A percentile compares a stretch with the other conserved stretches of the same genome.
Conservation (phyloP, 164 flowering plant species). For the Echeveria elegans region DNA sequence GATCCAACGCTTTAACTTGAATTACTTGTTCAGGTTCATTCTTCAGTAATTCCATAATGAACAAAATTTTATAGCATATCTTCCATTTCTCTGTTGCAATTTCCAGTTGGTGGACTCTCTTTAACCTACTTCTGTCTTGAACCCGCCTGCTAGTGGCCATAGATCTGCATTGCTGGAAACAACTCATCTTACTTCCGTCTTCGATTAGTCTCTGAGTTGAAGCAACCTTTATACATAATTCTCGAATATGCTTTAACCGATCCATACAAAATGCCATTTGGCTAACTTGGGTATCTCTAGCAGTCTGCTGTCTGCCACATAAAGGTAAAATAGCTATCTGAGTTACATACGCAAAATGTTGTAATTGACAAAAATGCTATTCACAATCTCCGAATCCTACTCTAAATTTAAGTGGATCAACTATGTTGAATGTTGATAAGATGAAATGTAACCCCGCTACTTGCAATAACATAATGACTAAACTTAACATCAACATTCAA, state of each 20-base stretch:
- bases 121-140: conserved; percentile 64
- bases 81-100: conserved; percentile 65
- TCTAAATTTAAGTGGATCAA: too few species aligned
- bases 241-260: neutral
- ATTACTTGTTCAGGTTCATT: conserved; percentile 64
- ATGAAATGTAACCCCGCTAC: too few species aligned
- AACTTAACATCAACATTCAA: too few species aligned
- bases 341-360: too few species aligned
- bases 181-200: neutral
- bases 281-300: neutral
- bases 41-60: conserved; percentile 54
- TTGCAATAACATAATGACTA: too few species aligned
- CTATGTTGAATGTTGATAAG: too few species aligned
- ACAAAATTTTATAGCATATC: conserved; percentile 42
- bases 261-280: neutral
- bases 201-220: neutral
- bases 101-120: conserved; percentile 69
- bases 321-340: too few species aligned
- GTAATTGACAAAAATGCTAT: too few species aligned
- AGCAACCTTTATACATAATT: neutral
- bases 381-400: too few species aligned
- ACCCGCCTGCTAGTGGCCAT: conserved; percentile 78
- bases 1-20: conserved; percentile 42
- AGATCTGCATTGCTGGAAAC: conserved; percentile 19
- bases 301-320: too few species aligned